Evolutionary conservation across 2,329 filamentous ascomycete species (phyloP), one percentile per base, ranked within the genome.

Genomic region (Fusarium xylarioides): DNA sequence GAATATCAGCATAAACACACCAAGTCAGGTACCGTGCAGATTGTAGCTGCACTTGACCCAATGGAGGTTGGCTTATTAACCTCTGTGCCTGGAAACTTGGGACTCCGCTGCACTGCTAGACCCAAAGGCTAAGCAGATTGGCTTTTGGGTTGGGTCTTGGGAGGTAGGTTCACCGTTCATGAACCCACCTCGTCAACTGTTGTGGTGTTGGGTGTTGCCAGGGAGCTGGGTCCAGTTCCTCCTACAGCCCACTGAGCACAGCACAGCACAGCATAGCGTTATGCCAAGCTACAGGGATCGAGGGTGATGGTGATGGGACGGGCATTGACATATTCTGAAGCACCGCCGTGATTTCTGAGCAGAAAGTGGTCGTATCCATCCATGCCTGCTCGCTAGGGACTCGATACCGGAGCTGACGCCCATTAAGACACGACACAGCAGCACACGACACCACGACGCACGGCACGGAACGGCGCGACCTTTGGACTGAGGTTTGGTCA

Each of bases 281-380:
- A 59, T 26, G 37, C 28, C 57, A 59, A 30, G 26, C 21, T 61
- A 40, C 75, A 76, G 60, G 75, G 75, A 76, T 75, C 67, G 72
- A 72, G 75, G 70, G 54, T 55, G 46, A 60, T 58, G 67, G 70
- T 63, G 63, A 63, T 65, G 70, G 70, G 67, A 69, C 64, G 71
- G 73, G 53, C 62, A 71, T 64, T 66, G 73, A 76, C 74, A 74
- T 75, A 68, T 76, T 63, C 67, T 68, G 70, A 77, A 62, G 74
- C 66, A 68, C 50, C 63, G 60, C 68, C 62, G 55, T 75, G 63
- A 68, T 71, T 68, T 70, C 54, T 63, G 42, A 66, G 68, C 57
- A 66, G 57, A 63, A 55, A 46, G 53, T 37, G 65, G 53, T 60
- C 67, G 55, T 68, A 52, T 60, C 66, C 61, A 66, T 58, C 43